Base-by-base conservation (phyloP, 2,329 filamentous ascomycete species). In the Cordyceps cicadae region DNA sequence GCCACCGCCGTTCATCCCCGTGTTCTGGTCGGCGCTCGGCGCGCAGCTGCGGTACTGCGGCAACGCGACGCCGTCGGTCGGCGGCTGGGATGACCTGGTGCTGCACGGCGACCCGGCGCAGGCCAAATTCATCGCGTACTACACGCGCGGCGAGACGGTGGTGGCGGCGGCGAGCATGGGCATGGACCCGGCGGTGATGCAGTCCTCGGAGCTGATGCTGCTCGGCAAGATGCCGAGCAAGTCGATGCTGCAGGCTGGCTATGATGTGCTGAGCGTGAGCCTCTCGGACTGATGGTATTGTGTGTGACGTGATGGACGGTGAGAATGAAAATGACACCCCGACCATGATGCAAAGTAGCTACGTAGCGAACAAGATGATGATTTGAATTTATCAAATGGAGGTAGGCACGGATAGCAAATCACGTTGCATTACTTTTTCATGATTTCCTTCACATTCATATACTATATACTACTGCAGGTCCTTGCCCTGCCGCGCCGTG, bases 21-120 rank as follows among this genome's bases (percentile, higher is more conserved):
- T 99, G 55, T 99, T 99, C 79, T 99, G 94, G 94, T 96, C 91
- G 1, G 94, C 94, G 0, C 77, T 99, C 5, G 91, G 92, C 5
- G 83, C 86, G 6, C 94, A 99, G 76, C 75, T 99, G 68, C 85
- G 94, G 51, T 99, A 99, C 79, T 96, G 92, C 70, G 94, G 94
- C 14, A 94, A 93, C 76, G 91, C 92, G 0, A 67, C 64, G 0
- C 61, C 61, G 6, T 60, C 61, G 1, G 65, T 66, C 9, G 83
- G 84, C 59, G 93, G 93, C 0, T 97, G 85, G 77, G 94, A 99
- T 70, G 92, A 95, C 67, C 70, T 97, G 5, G 81, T 97, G 1
- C 67, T 99, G 12, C 83, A 89, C 55, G 93, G 93, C 14, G 83
- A 89, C 66, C 84, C 87, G 0, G 87, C 86, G 4, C 85, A 92